Evolutionary conservation across 2,329 filamentous ascomycete species (phyloP).

Genomic region (Fusarium sp.): DNA sequence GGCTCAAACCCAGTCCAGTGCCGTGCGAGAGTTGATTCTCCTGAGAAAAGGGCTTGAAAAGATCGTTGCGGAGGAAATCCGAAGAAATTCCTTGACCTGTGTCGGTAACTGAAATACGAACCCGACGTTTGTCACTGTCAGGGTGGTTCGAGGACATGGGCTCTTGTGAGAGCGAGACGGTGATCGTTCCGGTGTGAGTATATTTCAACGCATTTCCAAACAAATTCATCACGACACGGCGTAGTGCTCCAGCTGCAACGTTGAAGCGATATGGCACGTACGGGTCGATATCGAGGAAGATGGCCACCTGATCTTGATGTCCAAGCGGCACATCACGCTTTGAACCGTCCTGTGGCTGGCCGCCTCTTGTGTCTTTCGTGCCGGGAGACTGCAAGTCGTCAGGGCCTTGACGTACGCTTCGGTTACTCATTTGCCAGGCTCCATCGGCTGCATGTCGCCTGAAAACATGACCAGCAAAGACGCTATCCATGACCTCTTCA

Average conservation of each 20-base stretch:
- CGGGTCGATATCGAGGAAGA: constrained; percentile 55
- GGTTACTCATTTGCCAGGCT: constrained; percentile 22
- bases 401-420: not conserved
- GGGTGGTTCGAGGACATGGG: constrained; percentile 2
- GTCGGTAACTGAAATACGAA: constrained; percentile 64
- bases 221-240: constrained; percentile 70
- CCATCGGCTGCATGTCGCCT: constrained; percentile 28
- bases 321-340: constrained; percentile 22
- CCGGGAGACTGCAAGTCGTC: not conserved
- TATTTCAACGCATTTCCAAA: constrained; percentile 73
- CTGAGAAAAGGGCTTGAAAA: constrained; percentile 73
- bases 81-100: constrained; percentile 73
- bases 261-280: constrained; percentile 62
- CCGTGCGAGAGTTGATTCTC: constrained; percentile 70
- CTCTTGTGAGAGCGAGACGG: constrained; percentile 44
- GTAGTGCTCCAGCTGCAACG: constrained; percentile 62
- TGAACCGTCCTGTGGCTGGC: not conserved
- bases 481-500: constrained; percentile 42
- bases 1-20: constrained; percentile 71
- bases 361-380: not conserved
- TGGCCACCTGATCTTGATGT: constrained; percentile 35
- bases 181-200: constrained; percentile 54
- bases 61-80: constrained; percentile 69
- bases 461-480: constrained; percentile 38
- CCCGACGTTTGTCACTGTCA: constrained; percentile 10